These are phyloP conservation scores for Lotus japonicus DNA, from an alignment of 306 rosid genomes.

Conservation along the genomic window DNA sequence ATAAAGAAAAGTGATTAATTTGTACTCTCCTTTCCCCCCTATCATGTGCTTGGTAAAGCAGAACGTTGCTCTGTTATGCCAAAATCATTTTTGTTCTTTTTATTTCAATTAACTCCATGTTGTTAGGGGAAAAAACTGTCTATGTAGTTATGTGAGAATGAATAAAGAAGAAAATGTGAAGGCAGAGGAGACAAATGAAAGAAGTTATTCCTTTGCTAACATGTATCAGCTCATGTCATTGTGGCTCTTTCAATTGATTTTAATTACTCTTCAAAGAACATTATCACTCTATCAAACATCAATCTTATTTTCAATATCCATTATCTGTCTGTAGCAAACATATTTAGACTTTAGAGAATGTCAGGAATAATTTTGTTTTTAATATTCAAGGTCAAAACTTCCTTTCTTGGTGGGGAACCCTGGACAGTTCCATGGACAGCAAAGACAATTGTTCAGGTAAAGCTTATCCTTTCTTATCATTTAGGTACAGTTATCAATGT, in stretches of 20 bases:
- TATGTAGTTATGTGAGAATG: background rate
- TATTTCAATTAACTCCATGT: background rate
- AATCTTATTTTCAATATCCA: background rate
- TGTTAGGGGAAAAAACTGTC: background rate
- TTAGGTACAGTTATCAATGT: background rate
- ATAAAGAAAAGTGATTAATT: background rate
- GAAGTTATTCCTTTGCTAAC: background rate
- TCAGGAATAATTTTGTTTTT: background rate
- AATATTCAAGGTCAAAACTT: constrained; percentile 28
- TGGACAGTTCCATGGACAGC: constrained; percentile 61
- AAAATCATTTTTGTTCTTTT: background rate
- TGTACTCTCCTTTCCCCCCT: background rate
- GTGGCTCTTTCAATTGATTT: constrained; percentile 11
- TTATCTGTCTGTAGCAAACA: background rate
- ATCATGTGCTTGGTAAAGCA: background rate
- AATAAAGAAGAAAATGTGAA: background rate
- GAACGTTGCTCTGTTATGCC: background rate
- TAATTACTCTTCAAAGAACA: background rate
- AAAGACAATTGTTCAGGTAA: constrained; percentile 52
- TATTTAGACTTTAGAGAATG: background rate
- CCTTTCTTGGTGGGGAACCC: constrained; percentile 29
- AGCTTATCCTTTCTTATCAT: constrained; percentile 13
- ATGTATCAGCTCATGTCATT: background rate
- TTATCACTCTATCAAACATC: background rate
- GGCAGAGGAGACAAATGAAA: background rate